Evolutionary conservation across 2,329 filamentous ascomycete species (phyloP), one percentile per base, ranked within the genome.

Genomic region (Pseudogymnoascus sp.): DNA sequence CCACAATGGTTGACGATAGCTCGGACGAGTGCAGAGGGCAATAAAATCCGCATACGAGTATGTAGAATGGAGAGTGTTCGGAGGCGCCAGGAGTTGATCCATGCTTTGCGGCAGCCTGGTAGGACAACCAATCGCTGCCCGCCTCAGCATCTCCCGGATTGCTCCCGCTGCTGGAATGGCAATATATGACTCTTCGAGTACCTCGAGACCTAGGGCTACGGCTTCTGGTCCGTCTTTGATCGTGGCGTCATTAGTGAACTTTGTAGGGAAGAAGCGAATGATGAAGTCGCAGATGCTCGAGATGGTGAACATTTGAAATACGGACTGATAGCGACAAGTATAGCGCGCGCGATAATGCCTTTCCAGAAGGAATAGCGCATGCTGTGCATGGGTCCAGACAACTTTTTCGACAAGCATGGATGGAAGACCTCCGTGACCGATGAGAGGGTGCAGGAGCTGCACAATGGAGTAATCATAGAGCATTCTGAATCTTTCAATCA

Each of bases 231-330:
- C 71, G 63, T 70, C 65, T 38, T 66, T 68, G n/a, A n/a, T n/a
- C n/a, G n/a, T n/a, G n/a, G n/a, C n/a, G n/a, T n/a, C n/a, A n/a
- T n/a, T n/a, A n/a, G n/a, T n/a, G n/a, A n/a, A n/a, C n/a, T n/a
- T n/a, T n/a, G n/a, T 64, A 7, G 71, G 69, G 17, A 68, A 73
- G 60, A 68, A 71, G 17, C 70, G 68, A 12, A 67, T 62, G 15
- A 73, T 51, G 8, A 68, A 59, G 59, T 73, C 72, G 10, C 66
- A 67, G 15, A 74, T 60, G 51, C 73, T 69, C 3, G 74, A 65
- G 21, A 71, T 17, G 21, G 67, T 65, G 63, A 74, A 72, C 63
- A 73, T 70, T 59, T 74, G 73, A n/a, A 73, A 60, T 1, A 71
- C 70, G 2, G 70, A 67, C 41, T 73, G 71, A 60, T 72, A 73